Percentiles rank a stretch among this genome's conserved stretches.
phyloP scores from a whole-genome alignment of 805 yeast genomes.

The Candida vartiovaarae region DNA sequence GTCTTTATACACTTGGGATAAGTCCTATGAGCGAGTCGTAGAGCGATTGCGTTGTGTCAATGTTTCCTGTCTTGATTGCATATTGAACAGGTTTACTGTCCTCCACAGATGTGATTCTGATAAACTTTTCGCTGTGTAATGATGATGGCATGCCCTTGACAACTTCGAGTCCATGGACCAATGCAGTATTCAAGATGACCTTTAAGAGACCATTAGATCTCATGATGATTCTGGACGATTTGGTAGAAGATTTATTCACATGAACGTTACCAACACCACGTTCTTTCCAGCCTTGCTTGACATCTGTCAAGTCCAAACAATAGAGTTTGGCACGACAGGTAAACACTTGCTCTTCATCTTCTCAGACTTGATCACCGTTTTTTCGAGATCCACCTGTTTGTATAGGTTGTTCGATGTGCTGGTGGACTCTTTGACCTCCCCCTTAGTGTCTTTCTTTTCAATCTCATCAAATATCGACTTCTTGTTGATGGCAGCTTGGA shows the following conservation, averaged over 20 bases:
- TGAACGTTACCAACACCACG: slow-evolving; percentile 88
- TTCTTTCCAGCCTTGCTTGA: slow-evolving; percentile 88
- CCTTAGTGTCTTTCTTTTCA: slow-evolving; percentile 7
- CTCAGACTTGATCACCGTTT: slow-evolving; percentile 68
- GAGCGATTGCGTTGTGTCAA: slow-evolving; percentile 52
- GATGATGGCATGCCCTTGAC: slow-evolving; percentile 84
- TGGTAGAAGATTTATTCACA: slow-evolving; percentile 41
- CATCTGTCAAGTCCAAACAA: slow-evolving; percentile 56
- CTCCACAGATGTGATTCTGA: slow-evolving; percentile 65
- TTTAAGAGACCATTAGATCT: slow-evolving; percentile 81
- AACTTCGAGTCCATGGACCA: slow-evolving; percentile 54
- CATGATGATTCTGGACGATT: slow-evolving; percentile 73
- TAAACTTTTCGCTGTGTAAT: slow-evolving; percentile 72
- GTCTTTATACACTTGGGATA: slow-evolving; percentile 13
- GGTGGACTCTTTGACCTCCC: slow-evolving; percentile 16
- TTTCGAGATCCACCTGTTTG: slow-evolving; percentile 53
- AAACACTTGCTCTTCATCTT: slow-evolving; percentile 64
- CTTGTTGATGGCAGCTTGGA: slow-evolving; percentile 42
- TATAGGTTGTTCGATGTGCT: slow-evolving; percentile 28
- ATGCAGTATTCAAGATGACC: slow-evolving; percentile 71
- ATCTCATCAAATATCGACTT: slow-evolving; percentile 50
- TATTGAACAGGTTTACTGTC: slow-evolving; percentile 70
- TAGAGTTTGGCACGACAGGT: slow-evolving; percentile 75
- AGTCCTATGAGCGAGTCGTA: slow-evolving; percentile 38
- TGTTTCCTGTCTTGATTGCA: slow-evolving; percentile 65